Evolutionary conservation across 805 yeast genomes (phyloP), one percentile per base, ranked within the genome.

Genomic region (Aciculoconidium aculeatum): DNA sequence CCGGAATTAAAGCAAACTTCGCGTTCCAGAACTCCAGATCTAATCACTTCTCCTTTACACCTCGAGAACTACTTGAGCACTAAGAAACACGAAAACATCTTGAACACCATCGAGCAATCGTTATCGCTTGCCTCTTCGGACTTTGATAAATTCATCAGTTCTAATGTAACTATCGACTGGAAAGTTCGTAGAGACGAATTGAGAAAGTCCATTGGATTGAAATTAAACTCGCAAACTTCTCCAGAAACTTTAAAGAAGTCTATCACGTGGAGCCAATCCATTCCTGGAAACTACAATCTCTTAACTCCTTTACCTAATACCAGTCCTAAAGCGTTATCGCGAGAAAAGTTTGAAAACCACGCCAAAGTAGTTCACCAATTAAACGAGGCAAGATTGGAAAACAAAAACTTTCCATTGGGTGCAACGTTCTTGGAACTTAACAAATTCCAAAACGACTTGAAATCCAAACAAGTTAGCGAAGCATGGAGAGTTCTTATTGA

Each of bases 81-180:
- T 13, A 82, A 80, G 45, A 83, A 83, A 46, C 94, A 87, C 34
- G 95, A 87, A 51, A 85, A 75, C 49, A 78, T 87, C 19, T 56
- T 87, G 25, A 67, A 80, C 13, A 80, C 95, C 4, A 86, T 90
- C 39, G 96, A 88, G 49, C 86, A 78, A 42, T 71, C 87, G 0
- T 67, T 88, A 36, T 58, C 71, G 2, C 57, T 75, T 12, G 87
- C 95, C 4, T 79, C 94, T 3, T 69, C 69, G 32, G 96, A 87
- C 48, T 92, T 90, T 55, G 96, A 88, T 51, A 58, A 55, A 24
- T 83, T 77, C 50, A 77, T 90, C 36, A 77, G 70, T 42, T 74
- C 77, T 37, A 83, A 80, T 44, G 67, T 92, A 15, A 63, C 80
- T 3, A 66, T 82, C 27, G 95, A 88, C 53, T 92, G 97, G 96